These are phyloP conservation scores for Mycena indigotica DNA, from an alignment of 768 basidiomycete species.

Conservation along the genomic window DNA sequence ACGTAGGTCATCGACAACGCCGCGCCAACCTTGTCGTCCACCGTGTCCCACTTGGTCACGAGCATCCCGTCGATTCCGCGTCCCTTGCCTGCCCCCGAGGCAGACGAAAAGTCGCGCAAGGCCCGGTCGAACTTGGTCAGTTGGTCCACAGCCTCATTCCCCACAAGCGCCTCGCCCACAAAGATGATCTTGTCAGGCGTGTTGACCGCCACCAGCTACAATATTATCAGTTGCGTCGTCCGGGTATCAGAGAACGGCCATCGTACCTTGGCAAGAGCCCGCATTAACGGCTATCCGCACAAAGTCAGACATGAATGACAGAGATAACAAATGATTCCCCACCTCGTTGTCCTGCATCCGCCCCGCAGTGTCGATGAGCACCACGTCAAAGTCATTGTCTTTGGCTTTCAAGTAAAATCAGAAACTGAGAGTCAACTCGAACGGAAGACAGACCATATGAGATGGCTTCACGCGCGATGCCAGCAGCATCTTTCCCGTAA, in stretches of 20 bases:
- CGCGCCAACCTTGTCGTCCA: slow-evolving; percentile 97
- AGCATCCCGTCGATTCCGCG: slow-evolving; percentile 98
- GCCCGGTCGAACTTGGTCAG: slow-evolving; percentile 95
- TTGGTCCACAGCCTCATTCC: slow-evolving; percentile 99
- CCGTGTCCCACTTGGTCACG: slow-evolving; percentile 99
- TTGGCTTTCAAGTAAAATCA: slow-evolving; percentile 53
- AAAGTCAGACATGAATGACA: too few relatives aligned
- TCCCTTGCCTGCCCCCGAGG: slow-evolving; percentile 65
- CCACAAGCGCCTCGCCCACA: slow-evolving; percentile 96
- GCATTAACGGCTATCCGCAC: slow-evolving; percentile 80
- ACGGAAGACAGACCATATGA: slow-evolving; percentile 60
- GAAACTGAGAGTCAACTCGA: not conserved
- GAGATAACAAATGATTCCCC: slow-evolving; percentile 24
- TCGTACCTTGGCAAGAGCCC: slow-evolving; percentile 84
- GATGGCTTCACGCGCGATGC: slow-evolving; percentile 95
- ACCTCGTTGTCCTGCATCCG: slow-evolving; percentile 99
- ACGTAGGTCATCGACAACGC: slow-evolving; percentile 99
- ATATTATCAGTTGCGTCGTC: slow-evolving; percentile 4
- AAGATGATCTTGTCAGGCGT: slow-evolving; percentile 97
- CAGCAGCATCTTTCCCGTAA: slow-evolving; percentile 99
- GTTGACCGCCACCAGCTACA: slow-evolving; percentile 87
- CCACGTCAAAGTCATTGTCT: slow-evolving; percentile 92
- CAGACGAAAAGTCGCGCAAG: slow-evolving; percentile 86
- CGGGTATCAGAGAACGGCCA: slow-evolving; percentile 1
- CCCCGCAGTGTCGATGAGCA: slow-evolving; percentile 96